Evolutionary conservation across 306 rosid species (phyloP).

Genomic region (Cucumis hystrix): DNA sequence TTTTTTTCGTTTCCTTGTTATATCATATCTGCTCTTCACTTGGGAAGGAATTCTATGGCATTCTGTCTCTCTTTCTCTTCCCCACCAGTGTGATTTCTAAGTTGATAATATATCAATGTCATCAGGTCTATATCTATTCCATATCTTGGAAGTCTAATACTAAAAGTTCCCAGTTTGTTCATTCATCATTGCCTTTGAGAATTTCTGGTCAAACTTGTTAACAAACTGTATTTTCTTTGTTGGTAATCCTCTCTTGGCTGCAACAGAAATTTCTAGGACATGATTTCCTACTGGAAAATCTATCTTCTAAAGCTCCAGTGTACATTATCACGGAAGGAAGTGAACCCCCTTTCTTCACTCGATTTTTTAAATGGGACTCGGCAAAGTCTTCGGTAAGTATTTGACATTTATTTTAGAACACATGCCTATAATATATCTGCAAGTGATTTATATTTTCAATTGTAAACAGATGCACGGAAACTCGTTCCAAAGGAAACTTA

Average conservation of each 20-base stretch:
- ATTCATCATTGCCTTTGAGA: background rate
- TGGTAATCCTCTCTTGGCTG: background rate
- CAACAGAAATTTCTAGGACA: conserved; percentile 76
- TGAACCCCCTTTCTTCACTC: conserved; percentile 95
- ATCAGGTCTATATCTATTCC: background rate
- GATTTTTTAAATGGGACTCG: conserved; percentile 87
- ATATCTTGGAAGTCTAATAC: background rate
- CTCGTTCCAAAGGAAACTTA: conserved; percentile 88
- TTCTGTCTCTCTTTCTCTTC: background rate
- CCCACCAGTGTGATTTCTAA: background rate
- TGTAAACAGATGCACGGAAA: conserved; percentile 79
- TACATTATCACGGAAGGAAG: conserved; percentile 75
- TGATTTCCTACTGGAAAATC: conserved; percentile 66
- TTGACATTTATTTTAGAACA: conserved; percentile 4
- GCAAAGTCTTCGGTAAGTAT: conserved; percentile 68
- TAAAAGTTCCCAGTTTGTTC: background rate
- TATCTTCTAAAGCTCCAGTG: conserved; percentile 69
- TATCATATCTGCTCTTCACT: background rate
- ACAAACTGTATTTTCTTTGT: background rate
- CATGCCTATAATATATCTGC: background rate
- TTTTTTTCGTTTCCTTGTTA: background rate
- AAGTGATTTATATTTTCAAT: conserved; percentile 7
- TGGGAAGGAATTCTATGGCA: background rate
- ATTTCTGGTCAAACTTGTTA: background rate
- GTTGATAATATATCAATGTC: background rate